Conservation (phyloP, 2,329 filamentous ascomycete genomes). For the Metarhizium sp. region DNA sequence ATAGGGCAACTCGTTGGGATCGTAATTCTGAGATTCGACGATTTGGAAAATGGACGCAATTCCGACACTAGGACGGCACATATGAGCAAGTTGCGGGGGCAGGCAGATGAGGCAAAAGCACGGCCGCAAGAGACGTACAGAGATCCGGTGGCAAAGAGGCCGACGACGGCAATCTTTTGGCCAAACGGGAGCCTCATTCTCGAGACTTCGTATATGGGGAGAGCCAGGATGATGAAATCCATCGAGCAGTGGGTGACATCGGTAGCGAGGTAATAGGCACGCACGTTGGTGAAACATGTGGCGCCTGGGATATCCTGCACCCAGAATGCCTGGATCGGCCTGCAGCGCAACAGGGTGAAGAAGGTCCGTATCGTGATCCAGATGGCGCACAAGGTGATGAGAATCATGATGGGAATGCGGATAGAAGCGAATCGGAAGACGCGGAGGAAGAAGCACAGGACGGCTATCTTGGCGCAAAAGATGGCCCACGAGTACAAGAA, state of each 20-base stretch:
- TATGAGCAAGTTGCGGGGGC: not conserved
- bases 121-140: constrained; percentile 11
- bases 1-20: constrained; percentile 14
- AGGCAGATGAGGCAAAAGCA: not conserved
- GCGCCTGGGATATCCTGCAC: not conserved
- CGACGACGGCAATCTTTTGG: constrained; percentile 19
- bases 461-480: constrained; percentile 18
- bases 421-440: constrained; percentile 19
- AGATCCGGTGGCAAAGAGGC: constrained; percentile 19
- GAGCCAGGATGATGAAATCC: constrained; percentile 20
- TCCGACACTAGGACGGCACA: constrained; percentile 12
- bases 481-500: constrained; percentile 19
- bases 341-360: constrained; percentile 22
- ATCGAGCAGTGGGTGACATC: constrained; percentile 21
- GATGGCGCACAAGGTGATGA: constrained; percentile 12
- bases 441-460: constrained; percentile 20
- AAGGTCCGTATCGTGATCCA: constrained; percentile 22
- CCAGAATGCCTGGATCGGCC: constrained; percentile 20
- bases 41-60: constrained; percentile 18
- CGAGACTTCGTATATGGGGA: constrained; percentile 21
- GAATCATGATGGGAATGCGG: constrained; percentile 17
- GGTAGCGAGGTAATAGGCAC: constrained; percentile 22
- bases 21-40: constrained; percentile 13
- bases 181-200: constrained; percentile 18
- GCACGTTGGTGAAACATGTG: constrained; percentile 17